Evolutionary conservation across 2,329 filamentous ascomycete species (phyloP).

Genomic region (Colletotrichum filicis): DNA sequence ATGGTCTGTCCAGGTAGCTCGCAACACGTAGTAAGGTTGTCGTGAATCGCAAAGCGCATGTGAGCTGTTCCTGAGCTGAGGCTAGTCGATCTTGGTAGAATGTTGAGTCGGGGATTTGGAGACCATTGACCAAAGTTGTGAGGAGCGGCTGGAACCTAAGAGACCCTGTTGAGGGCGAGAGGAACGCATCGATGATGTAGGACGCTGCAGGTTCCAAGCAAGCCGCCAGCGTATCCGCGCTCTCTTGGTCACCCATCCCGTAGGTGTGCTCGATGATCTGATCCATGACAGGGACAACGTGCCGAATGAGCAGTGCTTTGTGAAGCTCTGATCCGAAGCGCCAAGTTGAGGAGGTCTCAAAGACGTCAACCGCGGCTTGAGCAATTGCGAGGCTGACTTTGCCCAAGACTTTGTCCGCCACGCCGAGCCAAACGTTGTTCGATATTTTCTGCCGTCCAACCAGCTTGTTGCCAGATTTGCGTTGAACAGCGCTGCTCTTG

Average conservation of each 20-base stretch:
- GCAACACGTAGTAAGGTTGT: slow-evolving; percentile 78
- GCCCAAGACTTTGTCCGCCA: slow-evolving; percentile 81
- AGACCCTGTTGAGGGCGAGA: slow-evolving; percentile 75
- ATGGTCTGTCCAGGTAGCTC: slow-evolving; percentile 70
- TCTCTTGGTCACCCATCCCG: slow-evolving; percentile 73
- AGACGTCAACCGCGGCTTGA: slow-evolving; percentile 81
- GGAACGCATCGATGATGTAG: slow-evolving; percentile 81
- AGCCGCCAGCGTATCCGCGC: slow-evolving; percentile 60
- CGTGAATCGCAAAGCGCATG: slow-evolving; percentile 72
- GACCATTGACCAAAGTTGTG: slow-evolving; percentile 72
- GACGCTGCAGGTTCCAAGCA: slow-evolving; percentile 78
- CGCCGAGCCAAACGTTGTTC: slow-evolving; percentile 72
- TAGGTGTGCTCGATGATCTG: slow-evolving; percentile 79
- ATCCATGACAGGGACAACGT: slow-evolving; percentile 76
- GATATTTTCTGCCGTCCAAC: slow-evolving; percentile 56
- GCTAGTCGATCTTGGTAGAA: slow-evolving; percentile 66
- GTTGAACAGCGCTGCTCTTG: slow-evolving; percentile 74
- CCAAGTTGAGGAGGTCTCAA: slow-evolving; percentile 90
- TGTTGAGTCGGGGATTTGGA: slow-evolving; percentile 69
- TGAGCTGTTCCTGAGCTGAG: slow-evolving; percentile 71
- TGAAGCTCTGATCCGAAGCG: slow-evolving; percentile 78
- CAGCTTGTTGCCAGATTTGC: slow-evolving; percentile 67
- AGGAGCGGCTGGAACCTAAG: slow-evolving; percentile 83
- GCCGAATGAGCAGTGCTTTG: slow-evolving; percentile 74
- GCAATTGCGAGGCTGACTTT: slow-evolving; percentile 79